Conservation (phyloP, 2,329 filamentous ascomycete genomes). For the Arthroderma sp. region DNA sequence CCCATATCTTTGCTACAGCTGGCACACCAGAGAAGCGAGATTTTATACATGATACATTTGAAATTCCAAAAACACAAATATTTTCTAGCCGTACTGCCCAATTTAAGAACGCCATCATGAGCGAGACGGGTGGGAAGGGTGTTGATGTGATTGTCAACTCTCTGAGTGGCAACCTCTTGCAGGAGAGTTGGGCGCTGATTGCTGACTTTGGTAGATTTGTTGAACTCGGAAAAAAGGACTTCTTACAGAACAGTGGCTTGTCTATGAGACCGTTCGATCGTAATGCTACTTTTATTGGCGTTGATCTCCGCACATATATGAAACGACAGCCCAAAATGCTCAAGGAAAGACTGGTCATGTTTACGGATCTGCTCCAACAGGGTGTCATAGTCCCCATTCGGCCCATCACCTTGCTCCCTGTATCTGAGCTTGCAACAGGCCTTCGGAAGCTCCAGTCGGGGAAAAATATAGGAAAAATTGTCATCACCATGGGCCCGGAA, state of each 20-base stretch:
- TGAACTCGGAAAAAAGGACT: conserved; percentile 14
- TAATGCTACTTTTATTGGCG: too few relatives aligned
- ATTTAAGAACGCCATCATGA: conserved; percentile 11
- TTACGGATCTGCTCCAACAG: too few relatives aligned
- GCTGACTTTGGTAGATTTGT: conserved; percentile 13
- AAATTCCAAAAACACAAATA: conserved; percentile 12
- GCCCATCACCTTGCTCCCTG: too few relatives aligned
- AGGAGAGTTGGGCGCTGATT: conserved; percentile 9
- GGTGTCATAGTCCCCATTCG: too few relatives aligned
- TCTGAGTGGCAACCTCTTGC: conserved; percentile 9
- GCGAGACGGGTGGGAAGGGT: conserved; percentile 9
- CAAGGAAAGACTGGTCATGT: too few relatives aligned
- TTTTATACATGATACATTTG: conserved; percentile 12
- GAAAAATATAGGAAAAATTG: conserved; percentile 4
- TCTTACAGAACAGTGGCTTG: not conserved
- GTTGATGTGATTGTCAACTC: conserved; percentile 16
- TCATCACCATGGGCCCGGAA: not conserved
- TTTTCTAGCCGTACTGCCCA: conserved; percentile 9
- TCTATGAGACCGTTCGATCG: not conserved
- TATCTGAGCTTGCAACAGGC: not conserved
- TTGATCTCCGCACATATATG: too few relatives aligned
- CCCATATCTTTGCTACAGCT: conserved; percentile 17
- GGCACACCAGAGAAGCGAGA: conserved; percentile 12
- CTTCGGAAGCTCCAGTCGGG: not conserved
- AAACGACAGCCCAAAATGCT: too few relatives aligned